Conservation (phyloP, 495 filamentous ascomycete species). For the Patellaria atrata region DNA sequence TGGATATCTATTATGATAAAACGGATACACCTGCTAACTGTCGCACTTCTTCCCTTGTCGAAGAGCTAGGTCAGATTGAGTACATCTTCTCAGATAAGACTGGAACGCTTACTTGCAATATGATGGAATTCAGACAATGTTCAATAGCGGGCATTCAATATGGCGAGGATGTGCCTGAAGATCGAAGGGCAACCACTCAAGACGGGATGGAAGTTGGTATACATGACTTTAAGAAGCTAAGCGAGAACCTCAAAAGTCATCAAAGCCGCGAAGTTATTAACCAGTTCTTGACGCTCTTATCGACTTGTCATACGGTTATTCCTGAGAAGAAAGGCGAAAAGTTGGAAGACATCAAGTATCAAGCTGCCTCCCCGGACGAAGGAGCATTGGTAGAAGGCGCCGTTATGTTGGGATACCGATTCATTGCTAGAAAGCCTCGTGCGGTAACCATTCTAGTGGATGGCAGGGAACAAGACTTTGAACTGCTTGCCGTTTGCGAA, state of each 20-base stretch:
- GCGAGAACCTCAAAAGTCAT: slow-evolving; percentile 59
- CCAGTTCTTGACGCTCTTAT: slow-evolving; percentile 75
- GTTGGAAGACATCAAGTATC: slow-evolving; percentile 77
- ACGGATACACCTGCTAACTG: slow-evolving; percentile 93
- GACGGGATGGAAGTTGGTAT: slow-evolving; percentile 70
- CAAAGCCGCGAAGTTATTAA: slow-evolving; percentile 56
- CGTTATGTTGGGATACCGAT: slow-evolving; percentile 68
- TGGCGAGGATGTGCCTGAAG: slow-evolving; percentile 83
- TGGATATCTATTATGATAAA: slow-evolving; percentile 95
- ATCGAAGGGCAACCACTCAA: slow-evolving; percentile 61
- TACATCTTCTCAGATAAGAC: slow-evolving; percentile 99
- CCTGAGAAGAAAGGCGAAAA: slow-evolving; percentile 70
- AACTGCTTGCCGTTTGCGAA: slow-evolving; percentile 89
- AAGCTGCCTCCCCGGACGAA: slow-evolving; percentile 95
- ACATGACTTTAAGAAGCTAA: slow-evolving; percentile 69
- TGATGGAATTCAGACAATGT: slow-evolving; percentile 97
- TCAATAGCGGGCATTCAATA: slow-evolving; percentile 90
- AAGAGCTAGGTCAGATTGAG: slow-evolving; percentile 95
- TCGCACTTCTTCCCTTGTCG: slow-evolving; percentile 88
- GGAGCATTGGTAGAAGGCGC: slow-evolving; percentile 93
- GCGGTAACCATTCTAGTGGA: slow-evolving; percentile 65
- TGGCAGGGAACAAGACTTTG: slow-evolving; percentile 64
- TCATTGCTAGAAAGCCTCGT: slow-evolving; percentile 77
- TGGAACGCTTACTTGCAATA: slow-evolving; percentile 95
- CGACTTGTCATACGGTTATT: slow-evolving; percentile 96